Conservation (phyloP, 805 yeast genomes). For the Candida michaelii region DNA sequence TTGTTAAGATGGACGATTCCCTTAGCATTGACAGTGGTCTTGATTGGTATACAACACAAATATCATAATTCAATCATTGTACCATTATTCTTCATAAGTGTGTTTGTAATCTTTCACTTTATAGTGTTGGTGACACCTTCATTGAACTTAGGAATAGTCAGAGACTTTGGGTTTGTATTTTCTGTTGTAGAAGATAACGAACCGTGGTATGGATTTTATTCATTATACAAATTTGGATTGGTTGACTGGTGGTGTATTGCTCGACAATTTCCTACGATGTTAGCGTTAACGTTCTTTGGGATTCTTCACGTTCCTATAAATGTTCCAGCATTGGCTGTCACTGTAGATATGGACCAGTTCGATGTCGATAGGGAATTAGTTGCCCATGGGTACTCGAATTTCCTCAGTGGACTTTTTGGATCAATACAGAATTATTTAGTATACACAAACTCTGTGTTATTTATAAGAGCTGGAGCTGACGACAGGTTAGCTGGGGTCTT, state of each 20-base stretch:
- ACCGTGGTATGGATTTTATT: slow-evolving; percentile 91
- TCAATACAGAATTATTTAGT: slow-evolving; percentile 93
- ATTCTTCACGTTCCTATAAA: slow-evolving; percentile 95
- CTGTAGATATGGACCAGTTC: slow-evolving; percentile 78
- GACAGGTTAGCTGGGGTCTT: slow-evolving; percentile 86
- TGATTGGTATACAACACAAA: slow-evolving; percentile 59
- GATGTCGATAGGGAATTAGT: slow-evolving; percentile 92
- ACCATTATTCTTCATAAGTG: slow-evolving; percentile 74
- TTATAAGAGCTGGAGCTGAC: slow-evolving; percentile 93
- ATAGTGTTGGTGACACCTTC: slow-evolving; percentile 64
- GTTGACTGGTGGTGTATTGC: slow-evolving; percentile 76
- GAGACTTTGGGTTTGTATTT: slow-evolving; percentile 86
- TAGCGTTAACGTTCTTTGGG: slow-evolving; percentile 94
- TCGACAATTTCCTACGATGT: slow-evolving; percentile 83
- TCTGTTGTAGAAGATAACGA: slow-evolving; percentile 58
- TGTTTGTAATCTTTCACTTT: slow-evolving; percentile 69
- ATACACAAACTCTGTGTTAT: slow-evolving; percentile 88
- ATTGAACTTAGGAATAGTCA: slow-evolving; percentile 59
- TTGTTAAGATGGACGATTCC: slow-evolving; percentile 68
- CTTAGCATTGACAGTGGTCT: slow-evolving; percentile 54
- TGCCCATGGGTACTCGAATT: slow-evolving; percentile 92
- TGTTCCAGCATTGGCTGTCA: slow-evolving; percentile 94
- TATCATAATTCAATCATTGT: slow-evolving; percentile 67
- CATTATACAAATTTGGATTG: slow-evolving; percentile 60
- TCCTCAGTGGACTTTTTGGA: slow-evolving; percentile 78